These are phyloP conservation scores for Vitis amurensis DNA, from an alignment of 164 flowering plant species.

Conservation along the genomic window DNA sequence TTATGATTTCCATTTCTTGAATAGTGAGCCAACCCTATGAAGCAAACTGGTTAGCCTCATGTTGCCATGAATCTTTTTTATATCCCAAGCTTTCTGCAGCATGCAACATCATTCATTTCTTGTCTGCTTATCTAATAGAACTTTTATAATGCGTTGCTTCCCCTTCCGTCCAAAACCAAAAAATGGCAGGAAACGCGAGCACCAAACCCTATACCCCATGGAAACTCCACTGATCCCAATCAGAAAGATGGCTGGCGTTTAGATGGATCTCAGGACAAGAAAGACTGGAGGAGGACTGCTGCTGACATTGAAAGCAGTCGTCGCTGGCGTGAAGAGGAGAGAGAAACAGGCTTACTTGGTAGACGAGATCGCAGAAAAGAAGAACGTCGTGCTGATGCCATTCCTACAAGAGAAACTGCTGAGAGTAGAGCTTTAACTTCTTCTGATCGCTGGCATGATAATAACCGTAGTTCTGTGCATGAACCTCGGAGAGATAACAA, in stretches of 20 bases:
- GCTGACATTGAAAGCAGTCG: constrained; percentile 65
- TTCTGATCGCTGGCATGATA: constrained; percentile 76
- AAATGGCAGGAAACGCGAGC: constrained; percentile 56
- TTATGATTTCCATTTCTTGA: too few species aligned
- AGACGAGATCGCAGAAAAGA: constrained; percentile 80
- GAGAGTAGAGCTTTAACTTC: constrained; percentile 58
- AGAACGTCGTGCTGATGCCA: constrained; percentile 64
- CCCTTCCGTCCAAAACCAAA: background rate
- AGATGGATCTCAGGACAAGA: constrained; percentile 77
- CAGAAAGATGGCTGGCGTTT: constrained; percentile 75
- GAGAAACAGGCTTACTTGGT: constrained; percentile 81
- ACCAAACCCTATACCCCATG: constrained; percentile 39
- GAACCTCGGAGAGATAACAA: constrained; percentile 82
- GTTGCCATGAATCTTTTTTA: too few species aligned
- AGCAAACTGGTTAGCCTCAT: too few species aligned
- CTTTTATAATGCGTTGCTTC: background rate
- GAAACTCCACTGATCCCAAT: constrained; percentile 37
- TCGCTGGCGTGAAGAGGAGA: constrained; percentile 97
- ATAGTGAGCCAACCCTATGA: too few species aligned
- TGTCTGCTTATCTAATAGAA: too few species aligned
- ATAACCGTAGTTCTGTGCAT: constrained; percentile 52
- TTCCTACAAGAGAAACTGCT: constrained; percentile 39
- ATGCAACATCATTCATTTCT: too few species aligned
- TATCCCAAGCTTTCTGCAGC: too few species aligned
- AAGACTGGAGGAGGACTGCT: constrained; percentile 66